These are phyloP conservation scores for Antrodiella citrinella DNA, from an alignment of 768 basidiomycete genomes.

Conservation along the genomic window DNA sequence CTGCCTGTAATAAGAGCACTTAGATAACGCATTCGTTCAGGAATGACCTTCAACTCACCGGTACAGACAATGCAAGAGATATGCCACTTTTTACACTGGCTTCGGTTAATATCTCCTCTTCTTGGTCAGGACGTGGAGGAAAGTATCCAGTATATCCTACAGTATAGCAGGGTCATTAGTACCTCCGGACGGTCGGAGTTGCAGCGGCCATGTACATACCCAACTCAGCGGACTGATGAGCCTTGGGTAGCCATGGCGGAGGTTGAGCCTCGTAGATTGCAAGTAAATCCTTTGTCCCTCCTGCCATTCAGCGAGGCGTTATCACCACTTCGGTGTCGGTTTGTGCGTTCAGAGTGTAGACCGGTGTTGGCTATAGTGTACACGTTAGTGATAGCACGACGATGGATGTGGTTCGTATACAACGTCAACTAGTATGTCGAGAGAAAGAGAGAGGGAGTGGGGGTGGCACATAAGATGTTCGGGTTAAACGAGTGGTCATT, in stretches of 20 bases:
- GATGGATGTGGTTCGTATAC: too few species aligned
- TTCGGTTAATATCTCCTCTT: slow-evolving; percentile 66
- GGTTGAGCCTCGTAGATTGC: slow-evolving; percentile 61
- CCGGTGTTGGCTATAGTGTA: too few species aligned
- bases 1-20: slow-evolving; percentile 34
- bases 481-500: too few species aligned
- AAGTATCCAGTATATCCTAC: slow-evolving; percentile 71
- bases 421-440: too few species aligned
- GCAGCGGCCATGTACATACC: too few species aligned
- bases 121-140: slow-evolving; percentile 67
- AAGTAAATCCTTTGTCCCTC: slow-evolving; percentile 24
- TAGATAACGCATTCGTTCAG: too few species aligned
- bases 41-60: slow-evolving; percentile 36
- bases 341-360: too few species aligned
- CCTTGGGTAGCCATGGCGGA: slow-evolving; percentile 64
- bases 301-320: slow-evolving; percentile 10
- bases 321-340: too few species aligned
- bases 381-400: too few species aligned
- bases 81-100: slow-evolving; percentile 62
- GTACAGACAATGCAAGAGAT: slow-evolving; percentile 41
- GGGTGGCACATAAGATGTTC: too few species aligned
- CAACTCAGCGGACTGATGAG: slow-evolving; percentile 60
- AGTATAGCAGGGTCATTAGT: background rate
- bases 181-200: too few species aligned
- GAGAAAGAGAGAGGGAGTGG: too few species aligned